Base-by-base conservation (phyloP, 805 yeast genomes). In the Zygoascus flipseniorum region DNA sequence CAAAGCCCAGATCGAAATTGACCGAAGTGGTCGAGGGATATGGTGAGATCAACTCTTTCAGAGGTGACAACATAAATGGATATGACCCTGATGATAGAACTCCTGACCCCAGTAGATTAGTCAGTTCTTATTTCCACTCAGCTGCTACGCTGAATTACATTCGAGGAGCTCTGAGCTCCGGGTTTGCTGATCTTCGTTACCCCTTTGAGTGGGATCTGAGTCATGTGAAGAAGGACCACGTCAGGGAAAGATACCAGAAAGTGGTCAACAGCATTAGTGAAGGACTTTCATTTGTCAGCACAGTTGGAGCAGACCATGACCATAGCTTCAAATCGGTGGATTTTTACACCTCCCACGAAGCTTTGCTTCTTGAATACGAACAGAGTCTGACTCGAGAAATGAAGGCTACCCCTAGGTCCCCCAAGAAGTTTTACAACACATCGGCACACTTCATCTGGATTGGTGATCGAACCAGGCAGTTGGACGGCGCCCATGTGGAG, bases 401-500 rank as follows among this genome's bases (percentile, higher is more conserved):
- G 28, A 54, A 54, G 20, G 64, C 63, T 37, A 60, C 67, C 2
- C 47, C 54, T 9, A 37, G 41, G 14, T 35, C 23, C 23, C 18
- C 37, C 32, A 48, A 54, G 20, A 61, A 63, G 39, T 71, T 66
- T 67, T 72, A 68, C 63, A 68, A 72, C 57, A 71, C 76, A 3
- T 70, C 74, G 5, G 72, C 75, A 1, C 76, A 72, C 51, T 72
- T 72, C 57, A 61, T 72, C 31, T 72, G 76, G 76, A 72, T 72
- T 23, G 76, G 76, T 23, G 76, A 72, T 55, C 66, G 76, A 32
- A 72, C 76, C 1, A 61, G 76, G 10, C 76, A 73, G 60, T 59
- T 71, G 1, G 69, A 71, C 48, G 74, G 76, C 16, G 76, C 76
- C n/a, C 76, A 72, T 52, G 76, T 72, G 23, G 76, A 72, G 62